These are phyloP conservation scores for Carpinus viminea DNA, from an alignment of 306 rosid species.

Conservation along the genomic window DNA sequence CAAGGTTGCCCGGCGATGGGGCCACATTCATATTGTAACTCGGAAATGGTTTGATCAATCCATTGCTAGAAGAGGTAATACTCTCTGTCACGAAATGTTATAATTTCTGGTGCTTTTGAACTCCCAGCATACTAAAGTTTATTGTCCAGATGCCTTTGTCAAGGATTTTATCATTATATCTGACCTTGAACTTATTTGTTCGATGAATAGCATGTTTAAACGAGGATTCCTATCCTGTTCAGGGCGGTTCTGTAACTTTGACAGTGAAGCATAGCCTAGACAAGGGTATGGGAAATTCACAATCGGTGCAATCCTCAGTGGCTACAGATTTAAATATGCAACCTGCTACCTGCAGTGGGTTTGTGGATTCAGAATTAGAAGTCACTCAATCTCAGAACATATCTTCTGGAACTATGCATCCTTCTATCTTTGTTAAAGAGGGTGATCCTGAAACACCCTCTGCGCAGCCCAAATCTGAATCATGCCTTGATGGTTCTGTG, in stretches of 20 bases:
- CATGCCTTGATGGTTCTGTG: conserved; percentile 52
- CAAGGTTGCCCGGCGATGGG: conserved; percentile 88
- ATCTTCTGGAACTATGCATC: conserved; percentile 37
- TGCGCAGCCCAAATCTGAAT: conserved; percentile 42
- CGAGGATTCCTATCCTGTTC: conserved; percentile 87
- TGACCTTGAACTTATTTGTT: conserved; percentile 32
- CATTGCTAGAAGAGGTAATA: conserved; percentile 71
- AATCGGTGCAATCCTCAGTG: conserved; percentile 52
- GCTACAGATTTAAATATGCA: conserved; percentile 51
- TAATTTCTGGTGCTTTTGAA: conserved; percentile 25
- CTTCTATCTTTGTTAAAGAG: conserved; percentile 45
- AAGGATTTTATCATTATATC: conserved; percentile 22
- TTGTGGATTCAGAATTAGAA: conserved; percentile 55
- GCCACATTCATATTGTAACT: conserved; percentile 69
- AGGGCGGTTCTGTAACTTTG: conserved; percentile 51
- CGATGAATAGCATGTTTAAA: conserved; percentile 66
- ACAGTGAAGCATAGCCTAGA: conserved; percentile 60
- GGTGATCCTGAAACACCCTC: conserved; percentile 45
- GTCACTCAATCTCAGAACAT: conserved; percentile 54
- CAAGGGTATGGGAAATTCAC: conserved; percentile 48
- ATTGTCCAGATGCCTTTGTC: conserved; percentile 10
- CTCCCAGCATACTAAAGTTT: conserved; percentile 8
- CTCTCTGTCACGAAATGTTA: conserved; percentile 8
- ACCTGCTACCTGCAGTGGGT: conserved; percentile 42
- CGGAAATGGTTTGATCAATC: conserved; percentile 91